Percentiles rank a stretch among this genome's conserved stretches.
These are phyloP conservation scores for Xylariaceae sp. DNA, from an alignment of 2,329 filamentous ascomycete species.

Conservation along the genomic window DNA sequence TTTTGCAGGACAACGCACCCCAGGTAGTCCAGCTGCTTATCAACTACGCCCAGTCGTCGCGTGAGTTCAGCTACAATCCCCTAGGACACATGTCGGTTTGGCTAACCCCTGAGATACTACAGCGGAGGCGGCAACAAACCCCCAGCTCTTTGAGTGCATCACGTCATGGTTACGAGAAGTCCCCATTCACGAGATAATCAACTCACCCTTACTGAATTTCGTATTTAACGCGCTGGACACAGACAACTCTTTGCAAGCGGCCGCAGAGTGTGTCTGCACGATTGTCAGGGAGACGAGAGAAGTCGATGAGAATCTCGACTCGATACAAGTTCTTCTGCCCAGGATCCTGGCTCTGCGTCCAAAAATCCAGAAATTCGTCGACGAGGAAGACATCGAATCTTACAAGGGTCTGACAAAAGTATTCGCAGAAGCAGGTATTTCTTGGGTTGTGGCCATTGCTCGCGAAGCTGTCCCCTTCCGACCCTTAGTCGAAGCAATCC, in stretches of 20 bases:
- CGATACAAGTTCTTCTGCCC: conserved; percentile 79
- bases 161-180: conserved; percentile 96
- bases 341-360: conserved; percentile 70
- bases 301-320: conserved; percentile 80
- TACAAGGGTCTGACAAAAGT: conserved; percentile 87
- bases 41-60: conserved; percentile 85
- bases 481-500: conserved; percentile 76
- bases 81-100: background rate
- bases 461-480: conserved; percentile 77
- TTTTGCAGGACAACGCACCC: conserved; percentile 84
- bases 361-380: conserved; percentile 67
- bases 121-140: conserved; percentile 77
- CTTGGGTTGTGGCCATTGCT: conserved; percentile 89
- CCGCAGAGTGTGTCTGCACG: conserved; percentile 86
- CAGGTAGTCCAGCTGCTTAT: conserved; percentile 83
- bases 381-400: conserved; percentile 76
- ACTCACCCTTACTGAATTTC: conserved; percentile 76
- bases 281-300: conserved; percentile 90
- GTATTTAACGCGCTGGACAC: conserved; percentile 72
- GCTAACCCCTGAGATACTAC: conserved; percentile 22
- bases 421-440: conserved; percentile 87
- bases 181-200: conserved; percentile 73
- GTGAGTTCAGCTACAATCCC: conserved; percentile 46
- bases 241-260: conserved; percentile 76
- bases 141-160: conserved; percentile 88